Conservation (phyloP, 495 filamentous ascomycete genomes). For the Aspergillus ellipticus region DNA sequence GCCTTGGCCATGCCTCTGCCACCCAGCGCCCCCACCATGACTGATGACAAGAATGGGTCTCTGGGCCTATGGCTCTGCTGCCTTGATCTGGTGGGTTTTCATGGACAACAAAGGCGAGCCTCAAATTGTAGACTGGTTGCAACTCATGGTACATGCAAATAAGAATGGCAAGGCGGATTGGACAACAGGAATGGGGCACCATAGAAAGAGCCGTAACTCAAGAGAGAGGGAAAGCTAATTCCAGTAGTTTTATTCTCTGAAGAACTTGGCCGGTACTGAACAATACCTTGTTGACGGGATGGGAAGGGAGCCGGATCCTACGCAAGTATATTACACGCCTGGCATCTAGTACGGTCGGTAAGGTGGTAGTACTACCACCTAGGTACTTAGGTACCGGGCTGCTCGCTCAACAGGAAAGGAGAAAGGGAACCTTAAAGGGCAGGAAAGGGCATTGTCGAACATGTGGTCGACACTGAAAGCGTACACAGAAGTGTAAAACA, state of each 20-base stretch:
- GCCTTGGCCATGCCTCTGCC: conserved; percentile 17
- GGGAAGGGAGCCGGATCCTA: background rate
- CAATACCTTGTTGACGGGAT: conserved; percentile 1
- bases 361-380: background rate
- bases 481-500: no score
- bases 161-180: no score
- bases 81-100: background rate
- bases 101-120: background rate
- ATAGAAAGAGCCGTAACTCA: background rate
- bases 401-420: background rate
- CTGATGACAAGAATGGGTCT: conserved; percentile 15
- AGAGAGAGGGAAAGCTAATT: conserved; percentile 3
- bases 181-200: background rate
- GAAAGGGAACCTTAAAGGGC: background rate
- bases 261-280: conserved; percentile 13
- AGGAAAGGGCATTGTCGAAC: background rate
- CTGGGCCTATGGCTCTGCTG: background rate
- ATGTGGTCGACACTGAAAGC: background rate
- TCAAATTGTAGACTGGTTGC: no score
- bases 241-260: conserved; percentile 10
- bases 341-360: background rate
- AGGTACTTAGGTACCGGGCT: no score
- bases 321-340: background rate
- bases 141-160: no score
- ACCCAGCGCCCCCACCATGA: conserved; percentile 12